Conservation (phyloP, 2,329 filamentous ascomycete species). For the Fusarium illudens region DNA sequence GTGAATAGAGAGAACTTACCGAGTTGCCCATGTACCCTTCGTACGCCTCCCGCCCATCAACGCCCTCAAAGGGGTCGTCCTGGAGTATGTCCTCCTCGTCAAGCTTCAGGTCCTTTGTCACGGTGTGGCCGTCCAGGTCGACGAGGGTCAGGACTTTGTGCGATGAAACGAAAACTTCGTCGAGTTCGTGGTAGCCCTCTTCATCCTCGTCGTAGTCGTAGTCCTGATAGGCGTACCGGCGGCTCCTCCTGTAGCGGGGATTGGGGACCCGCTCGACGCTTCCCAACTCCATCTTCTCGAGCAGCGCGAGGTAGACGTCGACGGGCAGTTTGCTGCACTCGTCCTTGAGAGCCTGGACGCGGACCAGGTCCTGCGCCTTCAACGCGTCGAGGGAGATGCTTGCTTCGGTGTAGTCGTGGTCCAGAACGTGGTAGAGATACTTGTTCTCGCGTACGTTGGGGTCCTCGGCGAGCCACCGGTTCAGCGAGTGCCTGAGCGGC, state of each 20-base stretch:
- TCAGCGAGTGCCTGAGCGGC: constrained; percentile 34
- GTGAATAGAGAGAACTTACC: constrained; percentile 22
- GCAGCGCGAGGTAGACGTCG: constrained; percentile 45
- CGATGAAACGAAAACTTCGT: constrained; percentile 4
- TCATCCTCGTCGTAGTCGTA: not conserved
- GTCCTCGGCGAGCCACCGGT: constrained; percentile 39
- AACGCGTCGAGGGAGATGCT: constrained; percentile 43
- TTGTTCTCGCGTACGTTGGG: not conserved
- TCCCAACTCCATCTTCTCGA: constrained; percentile 44
- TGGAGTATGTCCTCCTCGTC: constrained; percentile 36
- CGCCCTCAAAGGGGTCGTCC: constrained; percentile 27
- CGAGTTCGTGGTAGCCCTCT: constrained; percentile 18
- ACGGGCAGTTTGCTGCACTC: constrained; percentile 40
- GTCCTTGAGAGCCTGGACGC: constrained; percentile 38
- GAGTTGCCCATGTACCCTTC: constrained; percentile 42
- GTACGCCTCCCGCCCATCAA: constrained; percentile 35
- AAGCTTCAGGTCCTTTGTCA: constrained; percentile 28
- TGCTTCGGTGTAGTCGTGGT: constrained; percentile 47
- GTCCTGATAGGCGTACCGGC: not conserved
- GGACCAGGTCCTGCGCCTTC: constrained; percentile 41
- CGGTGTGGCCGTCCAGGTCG: constrained; percentile 38
- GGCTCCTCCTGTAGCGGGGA: not conserved
- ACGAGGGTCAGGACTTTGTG: constrained; percentile 39
- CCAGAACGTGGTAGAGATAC: constrained; percentile 44
- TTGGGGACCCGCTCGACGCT: constrained; percentile 9